phyloP scores from a whole-genome alignment of 176 grass and related monocot genomes.

The Saccharum spontaneum region DNA sequence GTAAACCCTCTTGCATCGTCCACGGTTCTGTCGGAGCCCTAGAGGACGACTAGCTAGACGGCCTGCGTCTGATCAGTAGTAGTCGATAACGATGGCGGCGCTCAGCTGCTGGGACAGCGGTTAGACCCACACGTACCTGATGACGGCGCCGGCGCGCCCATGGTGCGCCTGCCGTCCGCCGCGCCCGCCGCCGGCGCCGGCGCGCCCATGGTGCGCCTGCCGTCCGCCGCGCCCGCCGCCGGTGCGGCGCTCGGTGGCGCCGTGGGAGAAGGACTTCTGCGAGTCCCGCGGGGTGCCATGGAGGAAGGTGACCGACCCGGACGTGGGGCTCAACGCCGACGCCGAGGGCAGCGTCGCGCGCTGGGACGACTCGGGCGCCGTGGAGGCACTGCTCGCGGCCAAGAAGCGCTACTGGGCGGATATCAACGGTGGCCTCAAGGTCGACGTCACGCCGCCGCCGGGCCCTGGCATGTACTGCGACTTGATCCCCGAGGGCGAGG shows the following conservation, averaged over 20 bases:
- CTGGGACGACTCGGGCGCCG: conserved; percentile 55
- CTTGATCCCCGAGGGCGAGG: not conserved
- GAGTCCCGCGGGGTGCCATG: conserved; percentile 23
- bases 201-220: not conserved
- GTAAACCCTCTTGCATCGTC: not conserved
- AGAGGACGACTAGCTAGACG: not conserved
- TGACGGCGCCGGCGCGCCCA: not conserved
- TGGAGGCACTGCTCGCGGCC: conserved; percentile 37
- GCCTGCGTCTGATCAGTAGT: not conserved
- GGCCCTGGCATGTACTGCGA: conserved; percentile 33
- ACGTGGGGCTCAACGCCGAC: conserved; percentile 1
- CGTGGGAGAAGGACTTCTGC: conserved; percentile 51
- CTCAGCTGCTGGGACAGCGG: not conserved
- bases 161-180: not conserved
- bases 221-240: not conserved
- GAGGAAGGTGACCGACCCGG: conserved; percentile 36
- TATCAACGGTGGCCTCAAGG: conserved; percentile 14
- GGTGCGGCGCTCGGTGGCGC: conserved; percentile 11
- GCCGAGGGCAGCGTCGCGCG: not conserved
- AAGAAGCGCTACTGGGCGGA: conserved; percentile 46
- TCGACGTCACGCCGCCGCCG: not conserved
- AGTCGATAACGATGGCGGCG: not conserved
- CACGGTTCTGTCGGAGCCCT: not conserved
- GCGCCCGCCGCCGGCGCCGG: not conserved
- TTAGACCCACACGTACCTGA: not conserved